These are phyloP conservation scores for Rhodotorula sp. DNA, from an alignment of 1,284 basidiomycete species.

Conservation along the genomic window DNA sequence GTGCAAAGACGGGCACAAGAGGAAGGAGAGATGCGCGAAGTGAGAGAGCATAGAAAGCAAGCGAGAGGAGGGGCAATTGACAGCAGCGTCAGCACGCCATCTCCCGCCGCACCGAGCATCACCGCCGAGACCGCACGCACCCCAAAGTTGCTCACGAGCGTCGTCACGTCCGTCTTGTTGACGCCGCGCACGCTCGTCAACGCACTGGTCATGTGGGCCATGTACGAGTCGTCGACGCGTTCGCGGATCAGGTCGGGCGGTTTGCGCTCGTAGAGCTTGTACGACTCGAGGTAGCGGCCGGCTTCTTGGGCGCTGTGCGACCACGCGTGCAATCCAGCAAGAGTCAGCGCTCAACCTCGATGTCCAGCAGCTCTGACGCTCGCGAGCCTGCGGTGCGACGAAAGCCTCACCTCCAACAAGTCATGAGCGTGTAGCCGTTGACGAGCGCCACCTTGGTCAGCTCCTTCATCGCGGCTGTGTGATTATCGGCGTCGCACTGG, in stretches of 20 bases:
- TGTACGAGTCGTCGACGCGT: conserved; percentile 82
- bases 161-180: conserved; percentile 97
- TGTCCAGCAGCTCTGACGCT: no score
- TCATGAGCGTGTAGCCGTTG: conserved; percentile 87
- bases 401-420: conserved; percentile 75
- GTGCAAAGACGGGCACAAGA: no score
- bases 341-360: no score
- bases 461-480: conserved; percentile 85
- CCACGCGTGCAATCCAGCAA: no score
- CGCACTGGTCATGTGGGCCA: conserved; percentile 75
- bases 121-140: conserved; percentile 55
- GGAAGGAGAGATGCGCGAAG: no score
- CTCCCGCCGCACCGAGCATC: no score
- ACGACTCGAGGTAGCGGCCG: conserved; percentile 83
- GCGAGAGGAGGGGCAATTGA: no score
- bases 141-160: conserved; percentile 86
- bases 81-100: no score
- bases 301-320: conserved; percentile 76
- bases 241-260: conserved; percentile 93
- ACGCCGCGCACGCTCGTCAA: conserved; percentile 89
- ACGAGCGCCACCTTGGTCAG: conserved; percentile 81
- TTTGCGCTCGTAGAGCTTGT: conserved; percentile 91
- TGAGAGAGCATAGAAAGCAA: no score
- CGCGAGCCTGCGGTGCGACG: no score
- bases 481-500: conserved; percentile 89